Conservation (phyloP, 805 yeast genomes). For the Komagataella ulmi region DNA sequence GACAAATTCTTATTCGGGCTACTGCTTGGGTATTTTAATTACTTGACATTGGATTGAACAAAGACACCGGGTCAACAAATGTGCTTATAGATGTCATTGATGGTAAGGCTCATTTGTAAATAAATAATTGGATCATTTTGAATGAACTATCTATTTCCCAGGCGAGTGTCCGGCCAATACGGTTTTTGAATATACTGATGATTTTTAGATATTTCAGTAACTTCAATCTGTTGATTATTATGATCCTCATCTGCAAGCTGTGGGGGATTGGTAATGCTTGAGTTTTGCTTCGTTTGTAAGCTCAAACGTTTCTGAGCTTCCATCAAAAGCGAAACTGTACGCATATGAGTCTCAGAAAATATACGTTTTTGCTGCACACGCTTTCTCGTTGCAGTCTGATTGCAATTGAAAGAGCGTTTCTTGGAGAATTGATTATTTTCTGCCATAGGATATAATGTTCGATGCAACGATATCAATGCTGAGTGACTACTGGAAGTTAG, state of each 20-base stretch:
- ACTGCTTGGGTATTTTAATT: background rate
- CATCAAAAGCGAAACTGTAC: background rate
- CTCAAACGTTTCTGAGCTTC: background rate
- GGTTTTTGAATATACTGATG: background rate
- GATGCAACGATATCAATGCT: background rate
- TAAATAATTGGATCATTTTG: too few species aligned
- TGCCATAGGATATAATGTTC: background rate
- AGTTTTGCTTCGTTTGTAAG: background rate
- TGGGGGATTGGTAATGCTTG: background rate
- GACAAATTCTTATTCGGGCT: background rate
- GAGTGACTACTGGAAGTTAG: background rate
- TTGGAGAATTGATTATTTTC: background rate
- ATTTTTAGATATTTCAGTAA: background rate
- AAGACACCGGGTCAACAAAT: background rate
- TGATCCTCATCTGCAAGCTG: background rate
- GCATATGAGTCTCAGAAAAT: background rate
- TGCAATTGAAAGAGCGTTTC: background rate
- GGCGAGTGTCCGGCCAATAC: background rate
- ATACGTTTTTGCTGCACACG: background rate
- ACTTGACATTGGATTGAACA: background rate
- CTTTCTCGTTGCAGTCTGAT: background rate
- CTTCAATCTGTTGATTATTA: background rate
- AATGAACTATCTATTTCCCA: background rate
- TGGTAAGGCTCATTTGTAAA: background rate
- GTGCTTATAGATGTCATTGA: background rate